A percentile compares a stretch with the other conserved stretches of the same genome.
These are phyloP conservation scores for Staphylotrichum longicolle DNA, from an alignment of 495 filamentous ascomycete species.

Conservation along the genomic window DNA sequence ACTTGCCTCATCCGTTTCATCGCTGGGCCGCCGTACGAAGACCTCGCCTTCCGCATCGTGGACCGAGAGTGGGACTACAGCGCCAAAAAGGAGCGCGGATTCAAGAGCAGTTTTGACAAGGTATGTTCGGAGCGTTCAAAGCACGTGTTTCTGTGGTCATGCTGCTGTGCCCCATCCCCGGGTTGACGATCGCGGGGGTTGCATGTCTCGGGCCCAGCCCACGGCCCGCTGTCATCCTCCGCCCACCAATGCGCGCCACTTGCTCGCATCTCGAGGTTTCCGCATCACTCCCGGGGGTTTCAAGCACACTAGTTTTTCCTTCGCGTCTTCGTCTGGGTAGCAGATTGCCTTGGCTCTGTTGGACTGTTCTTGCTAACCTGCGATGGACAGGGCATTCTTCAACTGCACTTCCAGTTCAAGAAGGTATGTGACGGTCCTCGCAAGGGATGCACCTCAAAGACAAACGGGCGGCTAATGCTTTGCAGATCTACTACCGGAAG, in stretches of 20 bases:
- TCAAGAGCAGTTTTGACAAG: conserved; percentile 97
- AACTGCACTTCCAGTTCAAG: conserved; percentile 98
- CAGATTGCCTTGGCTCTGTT: background rate
- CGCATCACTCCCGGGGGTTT: background rate
- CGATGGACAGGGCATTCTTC: conserved; percentile 76
- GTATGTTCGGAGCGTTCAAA: conserved; percentile 48
- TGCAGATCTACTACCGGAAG: conserved; percentile 67
- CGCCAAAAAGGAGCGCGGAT: conserved; percentile 90
- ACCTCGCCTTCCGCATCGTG: conserved; percentile 95
- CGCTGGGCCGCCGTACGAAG: conserved; percentile 93
- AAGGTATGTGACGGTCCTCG: conserved; percentile 49
- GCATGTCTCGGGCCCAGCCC: conserved; percentile 18
- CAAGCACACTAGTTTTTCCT: conserved; percentile 5
- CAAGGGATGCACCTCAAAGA: background rate
- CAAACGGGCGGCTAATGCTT: conserved; percentile 40
- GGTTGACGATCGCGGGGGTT: conserved; percentile 9
- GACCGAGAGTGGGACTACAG: conserved; percentile 99
- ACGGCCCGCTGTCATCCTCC: conserved; percentile 17
- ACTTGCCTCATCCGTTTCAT: conserved; percentile 96
- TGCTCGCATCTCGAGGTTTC: conserved; percentile 1
- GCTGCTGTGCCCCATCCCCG: conserved; percentile 11
- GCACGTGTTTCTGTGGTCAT: conserved; percentile 19
- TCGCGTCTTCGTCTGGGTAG: background rate
- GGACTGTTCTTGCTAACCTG: conserved; percentile 12
- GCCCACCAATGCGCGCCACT: conserved; percentile 17